Evolutionary conservation across 2,329 filamentous ascomycete species (phyloP), one percentile per base, ranked within the genome.

Genomic region (Coniochaeta sp.): DNA sequence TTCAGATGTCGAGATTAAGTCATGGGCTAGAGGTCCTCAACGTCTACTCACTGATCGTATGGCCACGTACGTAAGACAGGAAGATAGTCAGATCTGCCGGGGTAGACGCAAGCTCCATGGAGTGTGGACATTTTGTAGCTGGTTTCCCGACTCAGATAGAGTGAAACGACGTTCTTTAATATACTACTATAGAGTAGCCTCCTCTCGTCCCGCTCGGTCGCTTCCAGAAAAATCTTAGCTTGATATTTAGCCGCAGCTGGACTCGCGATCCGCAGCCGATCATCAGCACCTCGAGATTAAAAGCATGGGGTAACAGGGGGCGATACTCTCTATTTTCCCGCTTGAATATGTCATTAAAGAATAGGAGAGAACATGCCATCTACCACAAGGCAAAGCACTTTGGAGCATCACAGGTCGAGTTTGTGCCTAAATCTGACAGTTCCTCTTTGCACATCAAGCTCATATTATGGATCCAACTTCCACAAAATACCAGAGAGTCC

Each of bases 391-490:
- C n/a, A 24, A 24, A 47, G 43, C 43, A 47, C 22, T 52, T 38
- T 56, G 33, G 31, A 34, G 3, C 19, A 24, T 56, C 31, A 14
- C 31, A 11, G 26, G n/a, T 28, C n/a, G 3, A 34, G n/a, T 17
- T 56, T 22, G 34, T 38, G 54, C 54, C 54, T 56, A 36, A 56
- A 56, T 56, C 22, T 56, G 54, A n/a, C n/a, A n/a, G n/a, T n/a
- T 19, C 6, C 31, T 12, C 4, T 14, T 55, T 7, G 26, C 50
- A 33, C 16, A 9, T 8, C 50, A 55, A 31, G 26, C 6, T 33
- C 14, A 33, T 55, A 31, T n/a, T 22, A 22, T 55, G 6, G 50
- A 6, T 4, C n/a, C 38, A 26, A 16, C 4, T 26, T 33, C 22
- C 26, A 55, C 19, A 9, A 22, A 34, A 24, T 24, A 36, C 6